These are phyloP conservation scores for Rhizophagus clarus DNA, from an alignment of 192 early-diverging fungal species.

Conservation along the genomic window DNA sequence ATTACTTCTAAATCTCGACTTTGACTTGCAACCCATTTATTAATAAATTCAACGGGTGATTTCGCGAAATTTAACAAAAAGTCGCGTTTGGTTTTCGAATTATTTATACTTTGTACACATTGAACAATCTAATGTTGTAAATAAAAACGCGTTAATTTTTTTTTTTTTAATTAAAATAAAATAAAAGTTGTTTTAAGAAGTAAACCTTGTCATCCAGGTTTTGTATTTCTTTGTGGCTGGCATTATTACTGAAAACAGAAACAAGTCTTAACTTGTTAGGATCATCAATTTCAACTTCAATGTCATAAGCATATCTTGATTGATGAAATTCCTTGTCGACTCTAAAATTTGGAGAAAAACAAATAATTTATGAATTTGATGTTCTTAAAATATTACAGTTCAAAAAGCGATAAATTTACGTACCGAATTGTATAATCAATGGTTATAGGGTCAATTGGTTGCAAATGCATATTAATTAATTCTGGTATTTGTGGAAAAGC, in stretches of 20 bases:
- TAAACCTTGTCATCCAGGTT: slow-evolving; percentile 54
- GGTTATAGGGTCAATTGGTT: slow-evolving; percentile 83
- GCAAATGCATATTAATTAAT: slow-evolving; percentile 71
- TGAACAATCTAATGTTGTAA: slow-evolving; percentile 62
- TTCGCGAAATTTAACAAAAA: slow-evolving; percentile 87
- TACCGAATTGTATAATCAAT: slow-evolving; percentile 89
- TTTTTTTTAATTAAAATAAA: neutral
- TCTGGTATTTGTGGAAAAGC: slow-evolving; percentile 84
- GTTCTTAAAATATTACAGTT: neutral
- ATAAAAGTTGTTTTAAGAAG: slow-evolving; percentile 35
- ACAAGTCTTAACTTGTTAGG: slow-evolving; percentile 61
- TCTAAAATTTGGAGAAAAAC: slow-evolving; percentile 7
- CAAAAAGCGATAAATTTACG: neutral
- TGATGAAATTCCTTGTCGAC: slow-evolving; percentile 78
- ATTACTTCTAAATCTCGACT: slow-evolving; percentile 86
- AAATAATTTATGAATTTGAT: neutral
- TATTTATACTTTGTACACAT: slow-evolving; percentile 82
- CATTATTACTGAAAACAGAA: slow-evolving; percentile 41
- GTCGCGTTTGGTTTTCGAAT: slow-evolving; percentile 88
- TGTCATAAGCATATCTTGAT: slow-evolving; percentile 81
- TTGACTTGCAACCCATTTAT: slow-evolving; percentile 92
- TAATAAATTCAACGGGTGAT: slow-evolving; percentile 87
- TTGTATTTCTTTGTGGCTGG: slow-evolving; percentile 45
- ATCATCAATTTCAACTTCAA: slow-evolving; percentile 90
- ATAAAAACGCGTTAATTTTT: neutral